phyloP scores from a whole-genome alignment of 2,329 filamentous ascomycete genomes.

The Lachnellula occidentalis region DNA sequence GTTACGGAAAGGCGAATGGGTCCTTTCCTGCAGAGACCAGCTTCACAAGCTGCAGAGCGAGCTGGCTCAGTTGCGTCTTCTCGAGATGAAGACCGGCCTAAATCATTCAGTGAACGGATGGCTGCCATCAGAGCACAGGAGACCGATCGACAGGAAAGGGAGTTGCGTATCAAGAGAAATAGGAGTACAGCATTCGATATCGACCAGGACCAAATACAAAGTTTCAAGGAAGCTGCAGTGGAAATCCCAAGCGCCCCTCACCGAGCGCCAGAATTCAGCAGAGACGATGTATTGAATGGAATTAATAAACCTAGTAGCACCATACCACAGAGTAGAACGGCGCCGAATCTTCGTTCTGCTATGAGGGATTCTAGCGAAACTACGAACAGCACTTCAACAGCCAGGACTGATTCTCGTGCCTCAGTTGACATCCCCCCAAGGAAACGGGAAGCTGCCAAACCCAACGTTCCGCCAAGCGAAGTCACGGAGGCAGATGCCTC shows the following conservation, averaged over 20 bases:
- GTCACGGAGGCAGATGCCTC: conserved; percentile 46
- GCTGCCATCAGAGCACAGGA: conserved; percentile 62
- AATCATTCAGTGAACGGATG: conserved; percentile 77
- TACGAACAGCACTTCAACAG: conserved; percentile 3
- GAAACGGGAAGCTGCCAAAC: conserved; percentile 6
- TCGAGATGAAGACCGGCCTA: conserved; percentile 38
- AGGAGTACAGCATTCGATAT: conserved; percentile 54
- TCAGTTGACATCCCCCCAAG: conserved; percentile 7
- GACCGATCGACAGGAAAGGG: conserved; percentile 42
- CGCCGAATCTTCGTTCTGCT: conserved; percentile 20
- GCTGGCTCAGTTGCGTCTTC: conserved; percentile 12
- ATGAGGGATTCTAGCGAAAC: conserved; percentile 12
- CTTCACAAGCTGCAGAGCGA: conserved; percentile 25
- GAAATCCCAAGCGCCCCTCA: conserved; percentile 46
- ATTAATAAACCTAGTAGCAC: conserved; percentile 27
- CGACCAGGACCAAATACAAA: conserved; percentile 52
- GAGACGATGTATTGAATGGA: conserved; percentile 52
- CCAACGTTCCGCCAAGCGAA: conserved; percentile 30
- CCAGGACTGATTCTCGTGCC: conserved; percentile 18
- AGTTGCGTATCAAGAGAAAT: conserved; percentile 46
- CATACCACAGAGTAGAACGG: conserved; percentile 38
- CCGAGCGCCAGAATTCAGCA: conserved; percentile 50
- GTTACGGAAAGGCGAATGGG: conserved; percentile 30
- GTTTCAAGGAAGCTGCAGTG: conserved; percentile 52
- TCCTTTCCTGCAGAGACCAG: conserved; percentile 41